Base-by-base conservation (phyloP, 78 protist genomes). In the Dictyostelium brefeldianum region DNA sequence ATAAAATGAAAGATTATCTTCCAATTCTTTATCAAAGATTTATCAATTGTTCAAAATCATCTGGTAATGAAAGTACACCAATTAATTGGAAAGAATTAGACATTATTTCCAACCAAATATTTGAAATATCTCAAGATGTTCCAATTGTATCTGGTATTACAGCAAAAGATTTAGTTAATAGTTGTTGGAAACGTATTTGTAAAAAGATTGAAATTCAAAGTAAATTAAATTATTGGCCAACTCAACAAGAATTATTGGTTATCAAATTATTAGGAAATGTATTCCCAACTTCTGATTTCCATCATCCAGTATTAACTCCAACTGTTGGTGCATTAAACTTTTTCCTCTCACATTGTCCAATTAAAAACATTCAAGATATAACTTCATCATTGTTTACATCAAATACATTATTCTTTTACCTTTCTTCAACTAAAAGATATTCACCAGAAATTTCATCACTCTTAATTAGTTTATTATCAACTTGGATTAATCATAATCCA, bases 211-310 rank as follows among this genome's bases (percentile, higher is more conserved):
- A 91, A 43, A 15, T 62, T 15, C 46, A 59, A 20, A 15, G 77
- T 15, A 48, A 46, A 56, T 51, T 65, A 22, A 51, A 54, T 6
- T 73, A 73, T 25, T 91, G 95, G 95, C 95, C 95, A 75, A 53
- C n/a, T 20, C 64, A 70, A 22, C 43, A 47, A 18, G 92, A 91
- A 20, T 18, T 91, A 69, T 17, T 91, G n/a, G 67, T 81, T 9
- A 31, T 91, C 47, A 73, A 81, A 79, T 74, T 91, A 51, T 14
- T 91, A 67, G 80, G 69, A 9, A 83, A 65, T 54, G 54, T 91
- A 14, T 91, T 80, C 84, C 95, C 95, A 78, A 81, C 82, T 1
- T 62, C 90, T 43, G 95, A 91, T 70, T 81, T 74, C 79, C 85
- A 81, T n/a, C 95, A 91, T 53, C 81, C 75, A 65, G 89, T 91